These are phyloP conservation scores for Daldinia grandis DNA, from an alignment of 495 filamentous ascomycete species.

Conservation along the genomic window DNA sequence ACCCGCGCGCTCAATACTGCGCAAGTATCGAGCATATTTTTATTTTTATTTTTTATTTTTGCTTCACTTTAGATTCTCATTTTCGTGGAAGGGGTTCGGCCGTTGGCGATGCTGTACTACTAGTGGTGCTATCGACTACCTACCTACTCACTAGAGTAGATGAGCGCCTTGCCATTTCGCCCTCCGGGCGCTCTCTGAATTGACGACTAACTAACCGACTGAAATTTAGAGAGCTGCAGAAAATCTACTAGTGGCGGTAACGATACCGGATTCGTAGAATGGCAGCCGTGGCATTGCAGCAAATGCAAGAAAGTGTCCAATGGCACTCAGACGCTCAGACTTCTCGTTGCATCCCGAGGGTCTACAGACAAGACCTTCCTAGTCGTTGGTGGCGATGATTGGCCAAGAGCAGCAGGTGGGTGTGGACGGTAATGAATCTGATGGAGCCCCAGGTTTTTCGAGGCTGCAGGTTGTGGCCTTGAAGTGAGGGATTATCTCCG, in stretches of 20 bases:
- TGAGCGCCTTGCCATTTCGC: conserved; percentile 29
- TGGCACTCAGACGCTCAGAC: conserved; percentile 6
- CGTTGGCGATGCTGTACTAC: neutral
- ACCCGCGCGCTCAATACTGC: conserved; percentile 29
- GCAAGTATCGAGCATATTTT: conserved; percentile 10
- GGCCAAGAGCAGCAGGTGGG: conserved; percentile 11
- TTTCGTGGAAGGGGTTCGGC: conserved; percentile 1
- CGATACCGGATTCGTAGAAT: conserved; percentile 39
- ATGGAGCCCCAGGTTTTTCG: conserved; percentile 42
- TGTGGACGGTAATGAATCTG: conserved; percentile 39
- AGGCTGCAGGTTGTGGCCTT: conserved; percentile 36
- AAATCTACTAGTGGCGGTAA: conserved; percentile 40
- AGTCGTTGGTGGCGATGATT: conserved; percentile 36
- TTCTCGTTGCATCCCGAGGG: conserved; percentile 38
- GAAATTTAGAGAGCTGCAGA: conserved; percentile 36
- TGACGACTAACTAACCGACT: conserved; percentile 31
- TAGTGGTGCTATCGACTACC: neutral
- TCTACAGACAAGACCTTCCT: conserved; percentile 24
- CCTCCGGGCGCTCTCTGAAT: conserved; percentile 33
- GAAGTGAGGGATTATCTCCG: conserved; percentile 49
- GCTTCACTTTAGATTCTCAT: neutral
- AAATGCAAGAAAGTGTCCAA: conserved; percentile 40
- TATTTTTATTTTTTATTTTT: conserved; percentile 5
- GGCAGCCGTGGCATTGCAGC: conserved; percentile 34
- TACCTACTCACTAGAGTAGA: conserved; percentile 7